Evolutionary conservation across 1,284 basidiomycete genomes (phyloP).

Genomic region (Ganoderma lucidum): DNA sequence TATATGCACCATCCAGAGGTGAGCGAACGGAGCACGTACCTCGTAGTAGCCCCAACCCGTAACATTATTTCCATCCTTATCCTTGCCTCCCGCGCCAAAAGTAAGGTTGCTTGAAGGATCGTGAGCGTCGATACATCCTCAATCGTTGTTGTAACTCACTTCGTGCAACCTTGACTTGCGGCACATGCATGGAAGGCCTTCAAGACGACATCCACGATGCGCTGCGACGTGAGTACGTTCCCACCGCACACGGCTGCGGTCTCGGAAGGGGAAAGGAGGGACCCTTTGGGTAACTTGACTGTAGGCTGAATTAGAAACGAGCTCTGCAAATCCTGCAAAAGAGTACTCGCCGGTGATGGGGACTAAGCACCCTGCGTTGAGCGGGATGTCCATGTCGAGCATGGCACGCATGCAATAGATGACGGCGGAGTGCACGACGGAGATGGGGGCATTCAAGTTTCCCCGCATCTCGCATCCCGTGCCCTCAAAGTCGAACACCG

Average conservation of each 20-base stretch:
- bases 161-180: conserved; percentile 94
- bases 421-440: conserved; percentile 91
- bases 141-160: conserved; percentile 55
- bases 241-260: conserved; percentile 94
- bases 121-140: neutral
- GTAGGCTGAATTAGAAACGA: conserved; percentile 10
- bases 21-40: conserved; percentile 46
- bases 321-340: conserved; percentile 4
- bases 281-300: conserved; percentile 86
- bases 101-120: conserved; percentile 79
- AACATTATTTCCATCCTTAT: conserved; percentile 76
- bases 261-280: conserved; percentile 82
- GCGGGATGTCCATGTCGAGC: conserved; percentile 91
- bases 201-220: conserved; percentile 95
- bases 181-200: conserved; percentile 94
- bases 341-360: conserved; percentile 70
- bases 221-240: conserved; percentile 92
- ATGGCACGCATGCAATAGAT: conserved; percentile 97
- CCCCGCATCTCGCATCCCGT: conserved; percentile 91
- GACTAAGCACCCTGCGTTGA: conserved; percentile 93
- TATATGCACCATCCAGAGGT: conserved; percentile 1
- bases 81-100: conserved; percentile 90
- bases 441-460: conserved; percentile 90
- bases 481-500: conserved; percentile 90
- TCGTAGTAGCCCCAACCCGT: conserved; percentile 97